Conservation (phyloP, 23 red algal species). For the Chondrus crispus region DNA sequence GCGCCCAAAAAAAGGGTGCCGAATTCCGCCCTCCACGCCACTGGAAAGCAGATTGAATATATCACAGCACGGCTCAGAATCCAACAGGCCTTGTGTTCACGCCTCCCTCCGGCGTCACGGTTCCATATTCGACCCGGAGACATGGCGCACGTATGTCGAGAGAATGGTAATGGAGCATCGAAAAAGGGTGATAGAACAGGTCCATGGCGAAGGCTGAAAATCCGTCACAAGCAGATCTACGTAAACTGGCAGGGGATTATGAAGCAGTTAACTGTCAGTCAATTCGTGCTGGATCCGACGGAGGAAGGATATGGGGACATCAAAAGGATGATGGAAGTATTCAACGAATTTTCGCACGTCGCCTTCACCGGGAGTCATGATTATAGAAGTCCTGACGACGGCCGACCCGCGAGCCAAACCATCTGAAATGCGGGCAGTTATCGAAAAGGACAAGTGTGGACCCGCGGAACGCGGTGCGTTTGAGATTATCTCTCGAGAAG, state of each 20-base stretch:
- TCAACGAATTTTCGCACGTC: background rate
- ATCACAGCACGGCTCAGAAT: background rate
- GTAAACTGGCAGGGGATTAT: background rate
- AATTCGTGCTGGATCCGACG: background rate
- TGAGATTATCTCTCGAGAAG: background rate
- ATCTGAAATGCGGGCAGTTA: background rate
- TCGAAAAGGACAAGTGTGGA: background rate
- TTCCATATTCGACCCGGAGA: background rate
- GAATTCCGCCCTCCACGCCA: background rate
- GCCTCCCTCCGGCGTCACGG: background rate
- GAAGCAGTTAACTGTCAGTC: background rate
- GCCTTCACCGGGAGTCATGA: background rate
- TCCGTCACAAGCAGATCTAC: background rate
- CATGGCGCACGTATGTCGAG: background rate
- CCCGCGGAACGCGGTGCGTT: background rate
- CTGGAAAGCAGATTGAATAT: background rate
- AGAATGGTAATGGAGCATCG: too few species aligned
- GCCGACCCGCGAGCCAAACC: background rate
- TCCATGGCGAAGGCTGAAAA: background rate
- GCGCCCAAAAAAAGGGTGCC: background rate
- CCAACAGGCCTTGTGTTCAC: background rate
- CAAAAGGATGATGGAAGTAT: background rate
- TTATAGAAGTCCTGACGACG: background rate
- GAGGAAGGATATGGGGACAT: background rate
- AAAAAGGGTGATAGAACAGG: background rate